Evolutionary conservation across 2,329 filamentous ascomycete species (phyloP).

Genomic region (Pseudogymnoascus destructans): DNA sequence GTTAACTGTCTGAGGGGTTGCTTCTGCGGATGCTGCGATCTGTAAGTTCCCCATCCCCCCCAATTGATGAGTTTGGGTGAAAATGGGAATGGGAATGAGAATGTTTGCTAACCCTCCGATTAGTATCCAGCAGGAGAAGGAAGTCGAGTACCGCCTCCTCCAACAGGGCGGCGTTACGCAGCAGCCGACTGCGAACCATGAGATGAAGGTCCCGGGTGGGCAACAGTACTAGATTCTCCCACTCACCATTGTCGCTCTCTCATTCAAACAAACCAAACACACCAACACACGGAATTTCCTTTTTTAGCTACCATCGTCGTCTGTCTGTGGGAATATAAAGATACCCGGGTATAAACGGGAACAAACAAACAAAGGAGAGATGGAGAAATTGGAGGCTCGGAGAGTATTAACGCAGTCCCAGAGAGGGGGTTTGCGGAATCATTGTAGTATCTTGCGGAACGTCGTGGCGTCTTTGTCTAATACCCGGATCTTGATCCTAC

Average conservation of each 20-base stretch:
- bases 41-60: constrained; percentile 15
- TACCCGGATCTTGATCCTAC: constrained; percentile 3
- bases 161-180: constrained; percentile 5
- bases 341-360: background rate
- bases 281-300: background rate
- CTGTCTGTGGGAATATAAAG: background rate
- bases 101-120: background rate
- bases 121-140: constrained; percentile 18
- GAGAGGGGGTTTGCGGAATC: background rate
- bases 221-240: background rate
- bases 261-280: background rate
- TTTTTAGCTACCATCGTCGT: background rate
- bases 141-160: constrained; percentile 14
- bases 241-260: background rate
- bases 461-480: constrained; percentile 4
- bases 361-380: background rate
- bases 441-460: background rate
- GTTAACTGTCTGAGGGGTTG: constrained; percentile 18
- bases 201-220: constrained; percentile 1
- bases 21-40: constrained; percentile 22
- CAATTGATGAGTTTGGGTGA: background rate
- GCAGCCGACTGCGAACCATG: background rate
- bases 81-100: background rate
- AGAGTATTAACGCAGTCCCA: background rate
- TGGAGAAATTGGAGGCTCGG: background rate